Evolutionary conservation across 2,329 filamentous ascomycete genomes (phyloP).

Genomic region (Aureobasidium zeae): DNA sequence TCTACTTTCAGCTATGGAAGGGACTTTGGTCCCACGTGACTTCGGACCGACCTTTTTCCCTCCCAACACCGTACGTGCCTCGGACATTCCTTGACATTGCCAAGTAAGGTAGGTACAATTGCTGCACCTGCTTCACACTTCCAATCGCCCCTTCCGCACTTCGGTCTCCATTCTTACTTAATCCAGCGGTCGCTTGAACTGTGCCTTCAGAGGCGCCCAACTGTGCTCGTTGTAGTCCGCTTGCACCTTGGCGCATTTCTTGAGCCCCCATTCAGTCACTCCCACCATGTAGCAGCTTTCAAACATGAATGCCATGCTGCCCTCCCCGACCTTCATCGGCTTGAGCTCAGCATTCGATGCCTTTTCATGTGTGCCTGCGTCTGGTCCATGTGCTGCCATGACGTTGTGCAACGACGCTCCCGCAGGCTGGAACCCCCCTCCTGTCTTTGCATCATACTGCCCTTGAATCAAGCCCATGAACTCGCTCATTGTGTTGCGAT

Average conservation of each 20-base stretch:
- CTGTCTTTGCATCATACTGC: conserved; percentile 51
- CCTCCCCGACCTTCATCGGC: conserved; percentile 50
- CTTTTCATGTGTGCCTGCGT: conserved; percentile 48
- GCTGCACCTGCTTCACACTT: conserved; percentile 24
- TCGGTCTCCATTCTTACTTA: conserved; percentile 20
- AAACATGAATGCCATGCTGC: conserved; percentile 61
- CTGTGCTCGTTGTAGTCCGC: conserved; percentile 70
- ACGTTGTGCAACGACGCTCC: conserved; percentile 46
- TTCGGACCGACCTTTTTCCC: too few relatives aligned
- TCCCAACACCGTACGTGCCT: too few relatives aligned
- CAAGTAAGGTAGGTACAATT: too few relatives aligned
- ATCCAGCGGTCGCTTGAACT: conserved; percentile 29
- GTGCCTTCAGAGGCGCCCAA: conserved; percentile 52
- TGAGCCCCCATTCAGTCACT: conserved; percentile 63
- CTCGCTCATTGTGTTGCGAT: conserved; percentile 59
- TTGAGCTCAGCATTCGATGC: conserved; percentile 47
- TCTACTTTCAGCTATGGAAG: too few relatives aligned
- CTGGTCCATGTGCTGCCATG: conserved; percentile 44
- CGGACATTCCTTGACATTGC: too few relatives aligned
- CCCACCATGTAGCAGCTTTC: conserved; percentile 62
- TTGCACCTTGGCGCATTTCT: conserved; percentile 61
- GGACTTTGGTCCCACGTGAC: too few relatives aligned
- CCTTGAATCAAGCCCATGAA: conserved; percentile 54
- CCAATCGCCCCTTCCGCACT: conserved; percentile 20
- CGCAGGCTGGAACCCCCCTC: conserved; percentile 49